Evolutionary conservation across 495 filamentous ascomycete species (phyloP), one percentile per base, ranked within the genome.

Genomic region (Tuber melanosporum): DNA sequence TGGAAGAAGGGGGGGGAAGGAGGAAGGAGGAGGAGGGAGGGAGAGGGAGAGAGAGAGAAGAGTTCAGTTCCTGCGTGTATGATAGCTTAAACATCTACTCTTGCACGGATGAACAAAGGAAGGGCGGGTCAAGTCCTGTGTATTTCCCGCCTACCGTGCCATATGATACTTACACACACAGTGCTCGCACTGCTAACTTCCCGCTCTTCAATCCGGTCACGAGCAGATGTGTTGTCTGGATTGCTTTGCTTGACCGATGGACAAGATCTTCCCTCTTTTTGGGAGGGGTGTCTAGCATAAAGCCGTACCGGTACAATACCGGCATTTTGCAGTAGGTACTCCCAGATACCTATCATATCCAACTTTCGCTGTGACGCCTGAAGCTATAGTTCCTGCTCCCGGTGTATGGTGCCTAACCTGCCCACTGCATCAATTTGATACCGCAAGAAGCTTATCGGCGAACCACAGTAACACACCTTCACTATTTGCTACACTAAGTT

Each of bases 161-260:
- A 6, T 49, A 49, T 5, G 17, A 49, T 49, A 22, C 47, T 49
- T 22, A 9, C 6, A 49, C 47, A 47, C 76, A 79, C 57, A 47
- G 78, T 80, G 71, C 79, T 57, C 52, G 62, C 4, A 41, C 39
- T 5, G 39, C 32, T 73, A 74, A 73, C 73, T 70, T 26, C n/a
- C 52, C 52, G 52, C n/a, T 15, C n/a, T 32, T 32, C n/a, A 15
- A 62, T 62, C 52, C n/a, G 52, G 52, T 62, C n/a, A 62, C 52
- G 52, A 32, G 52, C n/a, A 15, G 77, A 76, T 79, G 77, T 80
- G 78, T 80, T 80, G 78, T 80, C 74, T 71, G 76, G 62, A 43
- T 19, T 32, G 52, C n/a, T 62, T 32, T 62, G 12, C n/a, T 62
- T 32, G 26, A 62, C 7, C 0, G 52, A 26, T 32, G 10, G 52